phyloP scores from a whole-genome alignment of 345 rosid species.

The Eucalyptus grandis region DNA sequence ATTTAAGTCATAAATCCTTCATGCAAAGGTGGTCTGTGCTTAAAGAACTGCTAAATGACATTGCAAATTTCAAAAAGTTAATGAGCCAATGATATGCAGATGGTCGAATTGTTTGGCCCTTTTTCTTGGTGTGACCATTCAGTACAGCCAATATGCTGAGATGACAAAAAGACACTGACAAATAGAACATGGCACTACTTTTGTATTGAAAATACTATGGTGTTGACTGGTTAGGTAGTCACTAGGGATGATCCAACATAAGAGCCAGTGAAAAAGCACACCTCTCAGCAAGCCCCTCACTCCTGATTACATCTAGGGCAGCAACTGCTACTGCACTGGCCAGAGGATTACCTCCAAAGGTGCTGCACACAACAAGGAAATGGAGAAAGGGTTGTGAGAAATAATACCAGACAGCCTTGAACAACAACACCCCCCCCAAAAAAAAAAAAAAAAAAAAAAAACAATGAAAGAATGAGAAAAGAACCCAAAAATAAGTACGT shows the following conservation, averaged over 20 bases:
- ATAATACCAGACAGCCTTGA: background rate
- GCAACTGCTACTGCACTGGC: conserved; percentile 95
- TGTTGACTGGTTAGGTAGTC: background rate
- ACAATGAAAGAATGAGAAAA: background rate
- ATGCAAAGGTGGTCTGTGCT: background rate
- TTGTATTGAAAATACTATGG: background rate
- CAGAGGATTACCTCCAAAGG: conserved; percentile 95
- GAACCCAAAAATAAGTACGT: background rate
- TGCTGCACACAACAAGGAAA: conserved; percentile 30
- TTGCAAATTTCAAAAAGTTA: background rate
- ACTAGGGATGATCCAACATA: background rate
- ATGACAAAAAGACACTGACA: background rate
- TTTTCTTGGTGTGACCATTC: background rate
- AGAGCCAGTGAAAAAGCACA: background rate
- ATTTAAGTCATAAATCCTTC: background rate
- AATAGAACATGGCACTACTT: background rate
- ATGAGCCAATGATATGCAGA: background rate
- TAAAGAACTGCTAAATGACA: background rate
- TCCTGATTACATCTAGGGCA: conserved; percentile 64
- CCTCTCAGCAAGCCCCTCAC: conserved; percentile 78
- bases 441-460: background rate
- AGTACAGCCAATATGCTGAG: background rate
- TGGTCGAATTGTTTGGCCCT: background rate
- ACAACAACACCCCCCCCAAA: too few species aligned
- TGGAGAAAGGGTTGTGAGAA: background rate